A percentile compares a stretch with the other conserved stretches of the same genome.
Conservation (phyloP, 2,329 filamentous ascomycete genomes). For the Cladophialophora psammophila region DNA sequence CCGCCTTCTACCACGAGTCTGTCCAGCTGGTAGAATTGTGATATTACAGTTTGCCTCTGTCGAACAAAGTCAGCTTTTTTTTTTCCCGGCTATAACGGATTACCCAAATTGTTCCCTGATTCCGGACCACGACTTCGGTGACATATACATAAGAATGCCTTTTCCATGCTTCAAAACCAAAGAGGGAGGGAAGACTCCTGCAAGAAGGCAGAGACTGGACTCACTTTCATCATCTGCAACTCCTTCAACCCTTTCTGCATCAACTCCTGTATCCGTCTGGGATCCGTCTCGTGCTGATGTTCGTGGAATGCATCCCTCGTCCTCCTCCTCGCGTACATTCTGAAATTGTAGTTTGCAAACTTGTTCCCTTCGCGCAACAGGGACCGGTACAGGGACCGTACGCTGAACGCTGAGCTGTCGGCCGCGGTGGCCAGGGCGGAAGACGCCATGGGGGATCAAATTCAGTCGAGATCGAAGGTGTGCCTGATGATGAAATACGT, state of each 20-base stretch:
- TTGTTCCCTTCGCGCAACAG: conserved; percentile 84
- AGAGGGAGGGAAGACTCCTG: not conserved
- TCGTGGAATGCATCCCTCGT: conserved; percentile 91
- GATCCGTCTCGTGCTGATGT: conserved; percentile 74
- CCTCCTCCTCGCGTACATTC: conserved; percentile 91
- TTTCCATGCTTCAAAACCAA: not conserved
- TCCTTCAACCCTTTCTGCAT: conserved; percentile 88
- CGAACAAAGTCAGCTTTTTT: conserved; percentile 46
- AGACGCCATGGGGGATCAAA: conserved; percentile 50
- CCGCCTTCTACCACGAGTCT: conserved; percentile 90
- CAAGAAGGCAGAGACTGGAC: conserved; percentile 41
- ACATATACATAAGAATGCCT: not conserved
- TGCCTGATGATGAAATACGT: not conserved
- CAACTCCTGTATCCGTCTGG: conserved; percentile 81
- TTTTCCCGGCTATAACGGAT: not conserved
- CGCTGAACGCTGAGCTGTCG: conserved; percentile 55
- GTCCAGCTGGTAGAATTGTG: conserved; percentile 93
- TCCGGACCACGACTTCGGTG: not conserved
- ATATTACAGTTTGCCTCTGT: conserved; percentile 93
- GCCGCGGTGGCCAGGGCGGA: conserved; percentile 46
- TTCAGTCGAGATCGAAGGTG: not conserved
- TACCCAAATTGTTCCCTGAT: not conserved
- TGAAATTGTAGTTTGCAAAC: conserved; percentile 96
- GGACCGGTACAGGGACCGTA: conserved; percentile 75
- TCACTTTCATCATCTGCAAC: conserved; percentile 87